Base-by-base conservation (phyloP, 805 yeast genomes). In the Teunomyces stri region DNA sequence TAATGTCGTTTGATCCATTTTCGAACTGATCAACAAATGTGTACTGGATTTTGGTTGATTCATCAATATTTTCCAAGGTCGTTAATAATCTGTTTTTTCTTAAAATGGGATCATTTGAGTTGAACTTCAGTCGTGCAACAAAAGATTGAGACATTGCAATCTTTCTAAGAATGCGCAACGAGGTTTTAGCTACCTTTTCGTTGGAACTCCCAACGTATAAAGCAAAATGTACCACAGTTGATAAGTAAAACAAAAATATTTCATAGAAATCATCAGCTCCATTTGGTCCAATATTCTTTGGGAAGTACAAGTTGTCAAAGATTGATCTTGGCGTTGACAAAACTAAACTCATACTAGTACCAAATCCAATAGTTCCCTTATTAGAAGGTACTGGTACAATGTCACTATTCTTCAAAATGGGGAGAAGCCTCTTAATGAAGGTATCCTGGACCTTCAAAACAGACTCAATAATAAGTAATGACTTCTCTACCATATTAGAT, bases 61-160 rank as follows among this genome's bases (percentile, higher is more conserved):
- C 97, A 54, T 88, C 88, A 28, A 87, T 80, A 12, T 90, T 84
- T 56, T 84, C 86, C 45, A 87, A 75, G 33, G 87, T 75, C 0
- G 89, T 82, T 41, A 91, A 64, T 11, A 92, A 66, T 53, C 90
- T 80, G 51, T 83, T 84, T 45, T 74, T 79, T 7, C 75, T 66
- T 30, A 79, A 61, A 9, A 74, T 59, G 6, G 57, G 50, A 30
- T 62, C 66, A 36, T 42, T 47, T 9, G 58, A 33, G 29, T 50
- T 49, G 22, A 45, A 50, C 9, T 58, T 48, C 59, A 52, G 39
- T 11, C 28, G 52, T 2, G 58, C 46, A 9, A 59, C 65, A 57
- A 85, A 84, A 40, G 74, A 74, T 10, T 78, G 64, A 0, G 82
- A 72, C 10, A 61, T 54, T 0, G 86, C 69, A 5, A 89, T 66